Evolutionary conservation across 768 basidiomycete species (phyloP).

Genomic region (Baorangia bicolor): DNA sequence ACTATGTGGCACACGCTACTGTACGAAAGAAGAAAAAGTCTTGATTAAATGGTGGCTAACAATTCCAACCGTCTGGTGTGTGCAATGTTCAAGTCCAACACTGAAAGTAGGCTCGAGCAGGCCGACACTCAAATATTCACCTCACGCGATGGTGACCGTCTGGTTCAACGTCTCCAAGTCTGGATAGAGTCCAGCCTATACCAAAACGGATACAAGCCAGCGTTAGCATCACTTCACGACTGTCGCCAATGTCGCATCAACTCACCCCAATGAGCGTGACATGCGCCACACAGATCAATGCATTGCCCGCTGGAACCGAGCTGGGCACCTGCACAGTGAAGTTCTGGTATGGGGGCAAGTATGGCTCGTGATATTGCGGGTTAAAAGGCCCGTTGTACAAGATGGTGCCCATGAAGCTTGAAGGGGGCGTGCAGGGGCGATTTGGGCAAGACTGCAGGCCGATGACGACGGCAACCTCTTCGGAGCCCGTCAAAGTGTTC

Average conservation of each 20-base stretch:
- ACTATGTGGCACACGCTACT: too few species aligned
- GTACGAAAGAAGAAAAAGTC: neutral
- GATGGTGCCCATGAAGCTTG: constrained; percentile 39
- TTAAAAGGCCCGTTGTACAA: constrained; percentile 47
- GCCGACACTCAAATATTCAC: neutral
- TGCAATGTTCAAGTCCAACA: neutral
- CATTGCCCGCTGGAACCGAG: constrained; percentile 26
- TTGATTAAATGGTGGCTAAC: too few species aligned
- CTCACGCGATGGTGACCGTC: constrained; percentile 25
- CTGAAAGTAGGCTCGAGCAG: neutral
- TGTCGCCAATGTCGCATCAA: constrained; percentile 1
- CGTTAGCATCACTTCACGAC: neutral
- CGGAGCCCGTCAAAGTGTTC: constrained; percentile 38
- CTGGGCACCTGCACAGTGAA: constrained; percentile 43
- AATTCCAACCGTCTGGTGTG: neutral
- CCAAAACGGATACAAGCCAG: neutral
- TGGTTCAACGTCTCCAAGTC: constrained; percentile 35
- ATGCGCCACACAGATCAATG: constrained; percentile 39
- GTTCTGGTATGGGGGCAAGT: constrained; percentile 43
- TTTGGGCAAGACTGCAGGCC: constrained; percentile 40
- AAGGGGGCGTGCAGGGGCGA: constrained; percentile 25
- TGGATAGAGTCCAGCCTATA: constrained; percentile 35
- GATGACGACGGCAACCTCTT: constrained; percentile 47
- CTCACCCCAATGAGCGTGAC: constrained; percentile 42
- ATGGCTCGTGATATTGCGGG: constrained; percentile 33